Evolutionary conservation across 176 grass and related monocot species (phyloP).

Genomic region (Cenchrus fungigraminus): DNA sequence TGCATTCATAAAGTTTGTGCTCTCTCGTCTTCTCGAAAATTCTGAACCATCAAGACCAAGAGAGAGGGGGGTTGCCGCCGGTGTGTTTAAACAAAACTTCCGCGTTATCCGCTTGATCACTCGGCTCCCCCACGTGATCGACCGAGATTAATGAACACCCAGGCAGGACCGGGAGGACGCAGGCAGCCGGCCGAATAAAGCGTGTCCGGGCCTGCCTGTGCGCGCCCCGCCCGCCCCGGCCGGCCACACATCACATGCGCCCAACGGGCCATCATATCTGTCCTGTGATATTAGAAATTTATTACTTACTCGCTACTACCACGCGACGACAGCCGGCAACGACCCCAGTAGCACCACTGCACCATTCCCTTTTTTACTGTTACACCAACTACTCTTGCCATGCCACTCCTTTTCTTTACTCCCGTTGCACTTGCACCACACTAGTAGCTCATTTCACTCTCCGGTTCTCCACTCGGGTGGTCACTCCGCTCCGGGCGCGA

Average conservation of each 20-base stretch:
- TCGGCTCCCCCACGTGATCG: neutral
- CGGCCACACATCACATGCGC: neutral
- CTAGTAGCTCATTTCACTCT: neutral
- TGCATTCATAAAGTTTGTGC: neutral
- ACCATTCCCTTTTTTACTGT: neutral
- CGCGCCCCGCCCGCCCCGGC: too few relatives aligned
- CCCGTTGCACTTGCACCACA: neutral
- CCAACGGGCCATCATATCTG: neutral
- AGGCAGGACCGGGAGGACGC: neutral
- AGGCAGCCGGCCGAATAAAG: neutral
- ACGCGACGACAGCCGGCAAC: neutral
- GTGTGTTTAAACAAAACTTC: neutral
- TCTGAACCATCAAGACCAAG: neutral
- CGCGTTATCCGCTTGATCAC: slow-evolving; percentile 9
- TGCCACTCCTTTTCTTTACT: too few relatives aligned
- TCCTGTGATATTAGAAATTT: slow-evolving; percentile 7
- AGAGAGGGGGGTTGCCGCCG: neutral
- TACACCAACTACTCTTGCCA: neutral
- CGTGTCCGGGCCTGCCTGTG: neutral
- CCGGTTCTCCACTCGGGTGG: neutral
- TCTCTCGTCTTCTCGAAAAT: neutral
- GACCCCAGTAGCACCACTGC: neutral
- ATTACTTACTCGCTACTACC: neutral
- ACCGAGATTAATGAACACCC: neutral
- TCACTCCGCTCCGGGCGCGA: neutral